Percentiles rank a stretch among this genome's conserved stretches.
Evolutionary conservation across 2,329 filamentous ascomycete species (phyloP).

Genomic region (Ophiostoma triangulosporum): DNA sequence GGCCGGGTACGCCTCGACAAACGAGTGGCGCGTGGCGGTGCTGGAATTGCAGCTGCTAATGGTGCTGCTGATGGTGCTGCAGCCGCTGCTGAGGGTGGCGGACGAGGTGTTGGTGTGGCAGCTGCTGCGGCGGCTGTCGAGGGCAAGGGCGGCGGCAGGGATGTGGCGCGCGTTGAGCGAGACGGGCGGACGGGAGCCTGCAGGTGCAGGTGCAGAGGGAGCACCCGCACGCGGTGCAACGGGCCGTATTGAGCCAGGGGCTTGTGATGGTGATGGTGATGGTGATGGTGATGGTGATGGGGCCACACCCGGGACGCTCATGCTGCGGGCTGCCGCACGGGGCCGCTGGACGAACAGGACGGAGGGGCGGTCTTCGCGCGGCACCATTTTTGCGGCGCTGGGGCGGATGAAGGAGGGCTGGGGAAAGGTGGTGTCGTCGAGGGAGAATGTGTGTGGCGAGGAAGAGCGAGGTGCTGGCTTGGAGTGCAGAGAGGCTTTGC

Average conservation of each 20-base stretch:
- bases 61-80: slow-evolving; percentile 6
- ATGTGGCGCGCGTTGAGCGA: no score
- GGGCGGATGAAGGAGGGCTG: slow-evolving; percentile 43
- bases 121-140: slow-evolving; percentile 7
- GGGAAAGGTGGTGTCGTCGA: slow-evolving; percentile 26
- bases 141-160: no score
- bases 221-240: neutral
- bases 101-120: slow-evolving; percentile 5
- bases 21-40: neutral
- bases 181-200: no score
- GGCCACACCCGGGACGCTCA: slow-evolving; percentile 2
- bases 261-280: neutral
- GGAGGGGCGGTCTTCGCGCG: slow-evolving; percentile 32
- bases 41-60: slow-evolving; percentile 4
- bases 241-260: neutral
- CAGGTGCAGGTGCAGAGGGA: neutral
- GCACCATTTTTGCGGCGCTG: slow-evolving; percentile 39
- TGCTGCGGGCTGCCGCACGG: neutral
- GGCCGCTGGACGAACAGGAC: slow-evolving; percentile 3
- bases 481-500: slow-evolving; percentile 11
- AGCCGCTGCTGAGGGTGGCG: slow-evolving; percentile 6
- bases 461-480: slow-evolving; percentile 12
- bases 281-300: neutral
- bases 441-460: neutral
- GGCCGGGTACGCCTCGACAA: neutral